A percentile compares a stretch with the other conserved stretches of the same genome.
Conservation (phyloP, 179 eudicot species). For the Heliamphora pulchella region DNA sequence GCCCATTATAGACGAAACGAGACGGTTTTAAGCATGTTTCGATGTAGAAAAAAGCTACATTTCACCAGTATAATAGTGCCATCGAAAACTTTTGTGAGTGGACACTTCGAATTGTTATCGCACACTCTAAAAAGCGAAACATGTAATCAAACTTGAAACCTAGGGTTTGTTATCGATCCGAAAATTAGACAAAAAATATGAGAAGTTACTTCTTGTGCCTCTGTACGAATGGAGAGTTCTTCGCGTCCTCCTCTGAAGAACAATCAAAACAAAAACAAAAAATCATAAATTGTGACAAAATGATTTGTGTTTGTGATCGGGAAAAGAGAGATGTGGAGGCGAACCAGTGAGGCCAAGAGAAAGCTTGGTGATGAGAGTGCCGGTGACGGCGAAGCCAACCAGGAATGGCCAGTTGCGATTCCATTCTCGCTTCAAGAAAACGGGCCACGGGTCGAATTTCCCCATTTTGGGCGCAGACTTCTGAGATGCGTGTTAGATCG, state of each 20-base stretch:
- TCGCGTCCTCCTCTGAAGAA: conserved; percentile 47
- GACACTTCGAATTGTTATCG: too few species aligned
- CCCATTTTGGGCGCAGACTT: background rate
- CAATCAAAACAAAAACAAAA: background rate
- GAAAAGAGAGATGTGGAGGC: background rate
- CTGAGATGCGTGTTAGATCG: too few species aligned
- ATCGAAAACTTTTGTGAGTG: too few species aligned
- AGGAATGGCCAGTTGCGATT: conserved; percentile 58
- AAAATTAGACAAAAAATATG: background rate
- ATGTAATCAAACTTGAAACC: background rate
- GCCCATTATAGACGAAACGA: too few species aligned
- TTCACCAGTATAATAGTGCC: too few species aligned
- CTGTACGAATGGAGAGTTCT: conserved; percentile 47
- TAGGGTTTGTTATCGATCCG: background rate
- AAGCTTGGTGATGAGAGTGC: conserved; percentile 37
- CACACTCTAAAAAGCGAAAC: too few species aligned
- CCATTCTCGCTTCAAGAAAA: conserved; percentile 57
- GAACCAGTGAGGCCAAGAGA: conserved; percentile 42
- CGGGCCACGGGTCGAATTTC: conserved; percentile 51
- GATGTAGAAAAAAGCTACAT: too few species aligned
- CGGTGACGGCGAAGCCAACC: conserved; percentile 48
- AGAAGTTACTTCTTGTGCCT: conserved; percentile 38
- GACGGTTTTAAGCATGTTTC: too few species aligned
- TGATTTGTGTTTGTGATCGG: background rate
- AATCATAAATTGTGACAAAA: background rate